Evolutionary conservation across 2,329 filamentous ascomycete species (phyloP).

Genomic region (Penicillium expansum): DNA sequence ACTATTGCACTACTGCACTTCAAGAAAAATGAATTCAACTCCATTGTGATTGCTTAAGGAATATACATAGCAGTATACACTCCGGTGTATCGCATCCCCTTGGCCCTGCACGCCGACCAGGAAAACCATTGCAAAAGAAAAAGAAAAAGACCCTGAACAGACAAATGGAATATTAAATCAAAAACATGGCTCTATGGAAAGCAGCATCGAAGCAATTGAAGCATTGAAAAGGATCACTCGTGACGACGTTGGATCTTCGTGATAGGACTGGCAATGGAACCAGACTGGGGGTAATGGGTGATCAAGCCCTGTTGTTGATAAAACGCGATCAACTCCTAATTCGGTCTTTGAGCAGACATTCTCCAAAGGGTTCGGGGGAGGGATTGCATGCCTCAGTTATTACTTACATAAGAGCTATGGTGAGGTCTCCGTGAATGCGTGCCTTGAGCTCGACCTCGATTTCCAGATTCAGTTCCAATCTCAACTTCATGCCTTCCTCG

Average conservation of each 20-base stretch:
- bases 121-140: background rate
- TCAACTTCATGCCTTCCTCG: slow-evolving; percentile 51
- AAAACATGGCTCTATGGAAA: slow-evolving; percentile 13
- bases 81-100: slow-evolving; percentile 10
- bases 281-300: background rate
- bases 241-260: slow-evolving; percentile 16
- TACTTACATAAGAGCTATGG: slow-evolving; percentile 51
- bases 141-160: background rate
- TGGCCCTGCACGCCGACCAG: slow-evolving; percentile 6
- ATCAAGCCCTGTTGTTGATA: slow-evolving; percentile 22
- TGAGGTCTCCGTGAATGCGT: slow-evolving; percentile 63
- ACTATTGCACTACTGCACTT: background rate
- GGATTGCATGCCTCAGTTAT: background rate
- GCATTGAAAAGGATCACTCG: slow-evolving; percentile 5
- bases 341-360: slow-evolving; percentile 19
- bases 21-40: background rate
- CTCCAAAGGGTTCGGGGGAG: background rate
- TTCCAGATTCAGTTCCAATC: slow-evolving; percentile 60
- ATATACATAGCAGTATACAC: slow-evolving; percentile 11
- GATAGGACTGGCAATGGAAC: slow-evolving; percentile 13
- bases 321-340: slow-evolving; percentile 26
- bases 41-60: background rate
- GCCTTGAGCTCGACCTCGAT: slow-evolving; percentile 63
- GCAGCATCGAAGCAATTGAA: background rate
- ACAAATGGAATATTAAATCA: slow-evolving; percentile 1